Percentiles rank a stretch among this genome's conserved stretches.
Evolutionary conservation across 306 rosid species (phyloP).

Genomic region (Purshia tridentata): DNA sequence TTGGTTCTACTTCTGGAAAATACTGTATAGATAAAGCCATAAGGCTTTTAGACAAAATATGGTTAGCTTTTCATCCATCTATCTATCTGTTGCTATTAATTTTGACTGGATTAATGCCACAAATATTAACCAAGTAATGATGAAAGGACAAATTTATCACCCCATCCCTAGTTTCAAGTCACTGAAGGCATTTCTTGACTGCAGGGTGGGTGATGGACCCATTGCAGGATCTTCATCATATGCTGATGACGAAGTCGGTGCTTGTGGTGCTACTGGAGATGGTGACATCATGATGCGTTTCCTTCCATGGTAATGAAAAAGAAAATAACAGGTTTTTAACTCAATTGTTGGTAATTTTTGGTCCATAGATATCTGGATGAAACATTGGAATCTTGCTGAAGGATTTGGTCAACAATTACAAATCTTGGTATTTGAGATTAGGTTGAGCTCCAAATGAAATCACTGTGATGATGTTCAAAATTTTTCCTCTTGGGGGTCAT

Average conservation of each 20-base stretch:
- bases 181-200: constrained; percentile 20
- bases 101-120: neutral
- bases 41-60: neutral
- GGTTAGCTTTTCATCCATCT: constrained; percentile 3
- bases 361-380: neutral
- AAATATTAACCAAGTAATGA: neutral
- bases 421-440: neutral
- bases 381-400: neutral
- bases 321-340: neutral
- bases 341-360: neutral
- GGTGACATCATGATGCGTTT: constrained; percentile 95
- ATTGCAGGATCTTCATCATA: constrained; percentile 85
- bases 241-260: constrained; percentile 77
- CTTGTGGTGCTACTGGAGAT: constrained; percentile 94
- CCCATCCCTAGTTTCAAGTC: neutral
- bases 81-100: neutral
- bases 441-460: neutral
- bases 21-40: neutral
- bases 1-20: neutral
- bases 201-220: constrained; percentile 96
- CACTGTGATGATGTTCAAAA: neutral
- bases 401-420: neutral
- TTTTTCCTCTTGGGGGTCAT: neutral
- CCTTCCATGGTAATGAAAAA: constrained; percentile 69
- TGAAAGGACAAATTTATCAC: neutral